A percentile compares a stretch with the other conserved stretches of the same genome.
Conservation (phyloP, 2,329 filamentous ascomycete species). For the Ophioceras dolichostomum region DNA sequence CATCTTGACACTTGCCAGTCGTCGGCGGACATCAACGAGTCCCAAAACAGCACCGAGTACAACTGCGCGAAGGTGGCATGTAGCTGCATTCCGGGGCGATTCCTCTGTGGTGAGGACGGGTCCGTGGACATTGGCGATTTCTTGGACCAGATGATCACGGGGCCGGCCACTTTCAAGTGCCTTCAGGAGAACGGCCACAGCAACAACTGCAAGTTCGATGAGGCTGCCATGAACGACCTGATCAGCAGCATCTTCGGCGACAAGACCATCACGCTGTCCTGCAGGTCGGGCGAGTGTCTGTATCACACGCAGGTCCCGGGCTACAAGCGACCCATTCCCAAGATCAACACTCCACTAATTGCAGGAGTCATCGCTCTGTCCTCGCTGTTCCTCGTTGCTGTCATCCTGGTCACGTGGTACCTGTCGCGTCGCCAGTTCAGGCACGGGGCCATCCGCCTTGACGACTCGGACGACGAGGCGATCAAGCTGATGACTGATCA, state of each 20-base stretch:
- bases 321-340: constrained; percentile 77
- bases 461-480: constrained; percentile 81
- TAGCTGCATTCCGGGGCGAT: constrained; percentile 77
- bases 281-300: constrained; percentile 80
- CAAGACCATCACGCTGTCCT: constrained; percentile 72
- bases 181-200: constrained; percentile 48
- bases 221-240: constrained; percentile 84
- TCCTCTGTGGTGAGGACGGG: constrained; percentile 85
- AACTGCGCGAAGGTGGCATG: constrained; percentile 76
- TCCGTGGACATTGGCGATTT: constrained; percentile 92
- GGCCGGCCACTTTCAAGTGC: constrained; percentile 76
- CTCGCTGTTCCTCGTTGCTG: constrained; percentile 70
- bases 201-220: constrained; percentile 69
- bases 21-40: constrained; percentile 51
- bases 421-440: constrained; percentile 60
- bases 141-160: constrained; percentile 67
- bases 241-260: constrained; percentile 88
- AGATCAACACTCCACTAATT: constrained; percentile 94
- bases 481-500: constrained; percentile 83
- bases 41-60: constrained; percentile 73
- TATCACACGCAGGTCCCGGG: constrained; percentile 89
- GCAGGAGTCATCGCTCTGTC: constrained; percentile 82
- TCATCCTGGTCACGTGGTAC: constrained; percentile 79
- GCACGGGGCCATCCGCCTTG: constrained; percentile 67
- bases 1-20: constrained; percentile 72